These are phyloP conservation scores for Lecanosticta acicola DNA, from an alignment of 2,329 filamentous ascomycete genomes.

Conservation along the genomic window DNA sequence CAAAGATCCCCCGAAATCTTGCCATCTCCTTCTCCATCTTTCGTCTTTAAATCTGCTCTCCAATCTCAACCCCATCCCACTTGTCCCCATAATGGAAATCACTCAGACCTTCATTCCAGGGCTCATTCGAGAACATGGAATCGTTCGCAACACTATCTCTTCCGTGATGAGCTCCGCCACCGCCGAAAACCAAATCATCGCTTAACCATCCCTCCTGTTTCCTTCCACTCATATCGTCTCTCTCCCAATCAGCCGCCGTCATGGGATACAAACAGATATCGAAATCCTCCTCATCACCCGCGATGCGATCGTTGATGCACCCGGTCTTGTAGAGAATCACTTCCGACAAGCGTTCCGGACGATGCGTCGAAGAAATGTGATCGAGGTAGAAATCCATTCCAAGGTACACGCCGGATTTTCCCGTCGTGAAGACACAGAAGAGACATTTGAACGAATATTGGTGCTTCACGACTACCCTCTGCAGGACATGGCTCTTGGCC, in stretches of 20 bases:
- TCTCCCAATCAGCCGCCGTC: constrained; percentile 1
- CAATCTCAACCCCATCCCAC: not conserved
- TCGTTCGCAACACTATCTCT: constrained; percentile 21
- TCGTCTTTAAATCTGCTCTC: not conserved
- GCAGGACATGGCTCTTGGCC: constrained; percentile 43
- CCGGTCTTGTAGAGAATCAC: constrained; percentile 39
- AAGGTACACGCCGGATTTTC: constrained; percentile 35
- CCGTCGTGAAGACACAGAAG: constrained; percentile 41
- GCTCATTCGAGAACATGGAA: constrained; percentile 26
- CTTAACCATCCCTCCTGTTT: constrained; percentile 17
- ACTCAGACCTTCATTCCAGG: constrained; percentile 31
- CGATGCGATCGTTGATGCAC: constrained; percentile 40
- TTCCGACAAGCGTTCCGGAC: constrained; percentile 30
- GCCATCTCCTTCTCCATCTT: not conserved
- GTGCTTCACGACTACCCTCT: constrained; percentile 27
- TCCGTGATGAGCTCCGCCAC: too few species aligned
- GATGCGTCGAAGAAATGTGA: constrained; percentile 38
- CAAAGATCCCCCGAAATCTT: not conserved
- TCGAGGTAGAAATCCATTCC: constrained; percentile 40
- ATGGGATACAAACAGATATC: constrained; percentile 44
- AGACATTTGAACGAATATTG: constrained; percentile 40
- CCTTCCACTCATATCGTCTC: constrained; percentile 1
- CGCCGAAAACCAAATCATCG: constrained; percentile 19
- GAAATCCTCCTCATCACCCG: constrained; percentile 39
- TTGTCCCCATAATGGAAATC: constrained; percentile 27